Evolutionary conservation across 139 green algal species (phyloP).

Genomic region (Closterium sp.): DNA sequence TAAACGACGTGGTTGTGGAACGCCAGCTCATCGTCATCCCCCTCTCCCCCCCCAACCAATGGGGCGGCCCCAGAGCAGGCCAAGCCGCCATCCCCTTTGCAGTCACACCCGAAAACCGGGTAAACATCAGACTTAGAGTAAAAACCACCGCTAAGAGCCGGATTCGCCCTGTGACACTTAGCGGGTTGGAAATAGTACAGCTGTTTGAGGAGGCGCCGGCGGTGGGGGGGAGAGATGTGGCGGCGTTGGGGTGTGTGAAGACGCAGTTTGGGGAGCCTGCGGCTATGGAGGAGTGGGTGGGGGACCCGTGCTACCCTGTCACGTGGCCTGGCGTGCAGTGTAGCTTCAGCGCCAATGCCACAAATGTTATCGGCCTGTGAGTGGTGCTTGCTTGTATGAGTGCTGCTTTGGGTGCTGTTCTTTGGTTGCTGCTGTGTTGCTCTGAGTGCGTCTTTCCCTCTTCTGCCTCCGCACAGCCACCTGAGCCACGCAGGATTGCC

Average conservation of each 20-base stretch:
- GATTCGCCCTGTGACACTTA: not conserved
- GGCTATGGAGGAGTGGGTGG: constrained; percentile 1
- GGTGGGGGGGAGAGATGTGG: not conserved
- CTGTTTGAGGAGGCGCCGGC: not conserved
- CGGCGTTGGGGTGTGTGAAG: not conserved
- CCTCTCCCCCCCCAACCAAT: not conserved
- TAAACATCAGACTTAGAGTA: not conserved
- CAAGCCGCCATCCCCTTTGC: not conserved
- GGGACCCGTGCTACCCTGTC: constrained; percentile 10
- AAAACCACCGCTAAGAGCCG: not conserved
- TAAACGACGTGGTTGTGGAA: not conserved
- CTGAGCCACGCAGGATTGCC: too few relatives aligned
- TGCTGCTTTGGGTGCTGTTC: not conserved
- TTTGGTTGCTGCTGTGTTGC: not conserved
- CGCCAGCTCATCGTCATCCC: not conserved
- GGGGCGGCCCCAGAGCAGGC: not conserved
- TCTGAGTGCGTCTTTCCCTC: not conserved
- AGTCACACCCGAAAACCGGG: not conserved
- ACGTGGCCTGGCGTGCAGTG: constrained; percentile 2
- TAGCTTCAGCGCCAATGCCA: not conserved
- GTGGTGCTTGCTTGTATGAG: not conserved
- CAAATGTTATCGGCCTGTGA: not conserved
- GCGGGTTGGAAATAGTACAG: not conserved
- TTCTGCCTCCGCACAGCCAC: too few relatives aligned
- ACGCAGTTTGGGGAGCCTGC: not conserved